Percentiles rank a stretch among this genome's conserved stretches.
These are phyloP conservation scores for Daldinia sp. DNA, from an alignment of 2,329 filamentous ascomycete species.

Conservation along the genomic window DNA sequence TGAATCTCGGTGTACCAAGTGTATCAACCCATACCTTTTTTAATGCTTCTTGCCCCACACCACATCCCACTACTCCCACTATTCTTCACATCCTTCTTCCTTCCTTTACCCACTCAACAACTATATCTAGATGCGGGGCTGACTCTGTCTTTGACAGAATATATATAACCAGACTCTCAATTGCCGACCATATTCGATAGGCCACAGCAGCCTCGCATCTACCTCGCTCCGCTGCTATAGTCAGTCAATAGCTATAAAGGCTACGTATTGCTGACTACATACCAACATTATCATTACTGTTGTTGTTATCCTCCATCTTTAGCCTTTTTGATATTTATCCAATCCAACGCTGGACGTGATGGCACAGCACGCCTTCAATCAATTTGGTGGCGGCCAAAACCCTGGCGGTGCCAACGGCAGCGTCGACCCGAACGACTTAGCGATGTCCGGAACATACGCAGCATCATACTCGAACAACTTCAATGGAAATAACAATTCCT, in stretches of 20 bases:
- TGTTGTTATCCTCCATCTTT: slow-evolving; percentile 7
- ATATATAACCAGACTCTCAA: slow-evolving; percentile 24
- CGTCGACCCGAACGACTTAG: slow-evolving; percentile 88
- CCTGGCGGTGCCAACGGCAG: slow-evolving; percentile 66
- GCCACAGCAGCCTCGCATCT: slow-evolving; percentile 8
- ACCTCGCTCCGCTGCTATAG: slow-evolving; percentile 31
- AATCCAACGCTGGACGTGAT: slow-evolving; percentile 53
- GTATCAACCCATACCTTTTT: slow-evolving; percentile 19
- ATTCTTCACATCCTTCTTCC: slow-evolving; percentile 19
- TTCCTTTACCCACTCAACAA: slow-evolving; percentile 13
- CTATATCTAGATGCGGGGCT: slow-evolving; percentile 48
- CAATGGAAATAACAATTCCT: slow-evolving; percentile 67
- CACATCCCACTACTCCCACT: slow-evolving; percentile 27
- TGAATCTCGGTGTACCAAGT: slow-evolving; percentile 27
- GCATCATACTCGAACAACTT: slow-evolving; percentile 73
- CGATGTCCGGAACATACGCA: slow-evolving; percentile 73
- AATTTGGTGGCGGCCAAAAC: slow-evolving; percentile 67
- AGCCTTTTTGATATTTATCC: slow-evolving; percentile 17
- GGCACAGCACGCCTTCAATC: slow-evolving; percentile 69
- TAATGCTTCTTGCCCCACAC: slow-evolving; percentile 32
- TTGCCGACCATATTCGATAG: slow-evolving; percentile 37
- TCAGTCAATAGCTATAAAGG: slow-evolving; percentile 1
- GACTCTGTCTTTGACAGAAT: slow-evolving; percentile 46
- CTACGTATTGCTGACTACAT: slow-evolving; percentile 1
- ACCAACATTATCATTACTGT: background rate